phyloP scores from a whole-genome alignment of 2,329 filamentous ascomycete genomes.

The Monilinia aucupariae region DNA sequence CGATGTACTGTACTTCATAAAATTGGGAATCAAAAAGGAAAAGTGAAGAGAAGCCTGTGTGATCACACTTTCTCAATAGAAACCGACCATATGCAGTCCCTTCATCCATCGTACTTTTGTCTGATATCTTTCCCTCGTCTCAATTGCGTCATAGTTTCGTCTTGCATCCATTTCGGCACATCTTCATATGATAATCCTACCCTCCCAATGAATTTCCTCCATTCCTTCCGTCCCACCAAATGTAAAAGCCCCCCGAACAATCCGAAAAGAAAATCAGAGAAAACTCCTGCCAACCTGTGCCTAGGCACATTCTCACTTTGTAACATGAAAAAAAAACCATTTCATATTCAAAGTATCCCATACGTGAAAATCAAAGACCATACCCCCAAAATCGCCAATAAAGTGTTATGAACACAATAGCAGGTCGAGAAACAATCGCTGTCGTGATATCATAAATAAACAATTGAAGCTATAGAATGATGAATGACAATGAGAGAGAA shows the following conservation, averaged over 20 bases:
- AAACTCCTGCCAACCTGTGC: constrained; percentile 16
- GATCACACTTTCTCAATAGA: constrained; percentile 9
- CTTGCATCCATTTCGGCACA: neutral
- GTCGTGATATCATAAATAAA: constrained; percentile 32
- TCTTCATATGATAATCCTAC: constrained; percentile 2
- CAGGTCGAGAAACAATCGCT: constrained; percentile 26
- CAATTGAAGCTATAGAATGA: constrained; percentile 17
- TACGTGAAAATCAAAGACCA: neutral
- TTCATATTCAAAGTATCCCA: constrained; percentile 16
- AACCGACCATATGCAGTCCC: constrained; percentile 15
- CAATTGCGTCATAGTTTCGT: constrained; percentile 2
- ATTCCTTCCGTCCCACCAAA: constrained; percentile 15
- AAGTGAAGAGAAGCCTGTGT: constrained; percentile 14
- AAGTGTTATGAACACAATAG: constrained; percentile 21
- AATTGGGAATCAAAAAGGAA: constrained; percentile 12
- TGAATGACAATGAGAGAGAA: neutral
- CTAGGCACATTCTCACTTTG: constrained; percentile 11
- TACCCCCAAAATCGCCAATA: constrained; percentile 21
- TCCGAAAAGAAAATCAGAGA: constrained; percentile 8
- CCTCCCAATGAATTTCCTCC: constrained; percentile 5
- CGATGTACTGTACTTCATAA: constrained; percentile 12
- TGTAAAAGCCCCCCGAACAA: constrained; percentile 9
- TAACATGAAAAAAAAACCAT: constrained; percentile 12
- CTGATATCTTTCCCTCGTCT: constrained; percentile 8
- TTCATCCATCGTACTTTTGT: neutral